Evolutionary conservation across 2,329 filamentous ascomycete species (phyloP).

Genomic region (Immersiporthe knoxdaviesiana): DNA sequence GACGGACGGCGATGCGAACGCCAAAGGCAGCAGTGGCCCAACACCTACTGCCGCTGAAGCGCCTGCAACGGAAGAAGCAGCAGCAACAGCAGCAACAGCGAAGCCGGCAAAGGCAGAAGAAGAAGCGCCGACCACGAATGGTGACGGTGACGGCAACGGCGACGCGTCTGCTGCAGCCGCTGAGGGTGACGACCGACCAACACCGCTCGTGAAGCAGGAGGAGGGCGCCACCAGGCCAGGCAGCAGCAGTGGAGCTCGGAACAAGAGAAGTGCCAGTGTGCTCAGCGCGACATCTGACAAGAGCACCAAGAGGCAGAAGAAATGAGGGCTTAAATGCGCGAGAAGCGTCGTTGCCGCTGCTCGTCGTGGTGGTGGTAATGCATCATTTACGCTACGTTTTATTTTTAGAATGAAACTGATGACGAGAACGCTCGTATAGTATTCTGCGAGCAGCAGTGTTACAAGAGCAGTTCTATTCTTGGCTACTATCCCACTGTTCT

Average conservation of each 20-base stretch:
- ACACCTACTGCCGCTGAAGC: slow-evolving; percentile 13
- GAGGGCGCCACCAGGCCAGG: slow-evolving; percentile 38
- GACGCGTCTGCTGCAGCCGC: slow-evolving; percentile 8
- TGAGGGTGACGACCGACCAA: slow-evolving; percentile 25
- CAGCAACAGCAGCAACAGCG: background rate
- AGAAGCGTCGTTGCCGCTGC: slow-evolving; percentile 26
- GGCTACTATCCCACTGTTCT: background rate
- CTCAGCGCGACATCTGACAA: slow-evolving; percentile 71
- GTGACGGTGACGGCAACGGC: slow-evolving; percentile 6
- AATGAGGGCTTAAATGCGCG: slow-evolving; percentile 47
- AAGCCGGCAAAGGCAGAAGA: slow-evolving; percentile 24
- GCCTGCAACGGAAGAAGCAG: slow-evolving; percentile 11
- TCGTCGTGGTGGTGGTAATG: background rate
- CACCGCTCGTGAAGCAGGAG: slow-evolving; percentile 34
- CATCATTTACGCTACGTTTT: slow-evolving; percentile 5
- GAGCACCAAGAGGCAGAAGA: slow-evolving; percentile 61
- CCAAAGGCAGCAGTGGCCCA: slow-evolving; percentile 27
- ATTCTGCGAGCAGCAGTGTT: background rate
- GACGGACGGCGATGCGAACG: slow-evolving; percentile 21
- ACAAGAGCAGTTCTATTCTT: slow-evolving; percentile 4
- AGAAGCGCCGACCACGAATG: slow-evolving; percentile 20
- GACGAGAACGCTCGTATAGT: background rate
- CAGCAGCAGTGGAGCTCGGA: slow-evolving; percentile 45
- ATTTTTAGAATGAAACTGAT: slow-evolving; percentile 2
- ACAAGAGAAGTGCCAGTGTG: slow-evolving; percentile 84